Evolutionary conservation across 805 yeast species (phyloP), one percentile per base, ranked within the genome.

Genomic region (Komagataella pseudopastoris): DNA sequence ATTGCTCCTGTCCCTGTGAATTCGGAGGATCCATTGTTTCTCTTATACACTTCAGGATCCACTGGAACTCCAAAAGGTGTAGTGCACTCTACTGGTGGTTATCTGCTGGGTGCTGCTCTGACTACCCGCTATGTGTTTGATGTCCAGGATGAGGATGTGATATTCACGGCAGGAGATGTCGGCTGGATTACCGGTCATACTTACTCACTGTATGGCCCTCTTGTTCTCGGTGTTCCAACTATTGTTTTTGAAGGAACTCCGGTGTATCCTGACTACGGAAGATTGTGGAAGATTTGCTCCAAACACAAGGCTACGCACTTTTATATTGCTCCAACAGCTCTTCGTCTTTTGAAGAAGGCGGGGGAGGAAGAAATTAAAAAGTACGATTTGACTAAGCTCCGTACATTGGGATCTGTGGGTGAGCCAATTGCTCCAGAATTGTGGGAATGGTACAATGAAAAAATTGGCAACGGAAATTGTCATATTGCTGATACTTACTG

Each of bases 131-230:
- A 90, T 70, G 89, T 89, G 48, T 91, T 93, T 67, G 98, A 95
- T 67, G 81, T 93, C 49, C 96, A 88, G 64, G 81, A 81, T 54
- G 85, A 84, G 55, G 98, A 93, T 68, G 76, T 85, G 47, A 70
- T 91, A 55, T 91, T 93, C 74, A 91, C 98, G 46, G 98, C 98
- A 45, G 98, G 98, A 64, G 98, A 93, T 66, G 88, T 93, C 52
- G 98, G 99, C 65, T 93, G 99, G 98, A 93, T 93, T 66, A 93
- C 99, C 16, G 98, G 98, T 59, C 99, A 93, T 69, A 86, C 97
- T 7, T 93, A 91, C 65, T 96, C 88, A 47, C 78, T 91, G 48
- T 93, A 93, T 63, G 98, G 98, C 54, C 99, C 99, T 46, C 78
- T 93, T 59, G 71, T 81, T 48, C 68, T 82, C 39, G 99, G 98